Conservation (phyloP, 805 yeast species). For the Danielozyma ontarioensis region DNA sequence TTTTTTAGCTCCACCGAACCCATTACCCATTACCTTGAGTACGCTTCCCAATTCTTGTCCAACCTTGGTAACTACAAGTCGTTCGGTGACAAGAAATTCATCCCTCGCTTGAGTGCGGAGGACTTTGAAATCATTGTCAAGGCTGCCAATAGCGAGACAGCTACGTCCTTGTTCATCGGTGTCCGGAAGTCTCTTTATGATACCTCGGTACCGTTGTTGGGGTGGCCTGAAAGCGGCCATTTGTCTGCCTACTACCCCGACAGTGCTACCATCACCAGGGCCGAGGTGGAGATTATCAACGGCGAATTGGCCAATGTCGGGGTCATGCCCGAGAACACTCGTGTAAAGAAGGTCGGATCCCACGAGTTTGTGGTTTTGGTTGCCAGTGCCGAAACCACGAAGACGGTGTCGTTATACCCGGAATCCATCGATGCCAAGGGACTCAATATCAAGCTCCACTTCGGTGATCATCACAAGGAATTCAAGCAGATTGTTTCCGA, state of each 20-base stretch:
- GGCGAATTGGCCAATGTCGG: constrained; percentile 56
- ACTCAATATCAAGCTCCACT: constrained; percentile 47
- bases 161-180: constrained; percentile 32
- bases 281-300: constrained; percentile 64
- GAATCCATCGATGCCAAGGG: constrained; percentile 35
- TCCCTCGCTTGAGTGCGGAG: constrained; percentile 53
- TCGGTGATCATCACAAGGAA: constrained; percentile 75
- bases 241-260: constrained; percentile 68
- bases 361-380: constrained; percentile 54
- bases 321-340: constrained; percentile 74
- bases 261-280: constrained; percentile 38
- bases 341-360: constrained; percentile 55
- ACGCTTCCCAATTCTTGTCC: constrained; percentile 67
- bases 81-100: constrained; percentile 83
- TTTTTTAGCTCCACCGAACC: too few species aligned
- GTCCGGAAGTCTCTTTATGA: constrained; percentile 48
- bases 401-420: constrained; percentile 52
- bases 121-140: constrained; percentile 48
- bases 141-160: constrained; percentile 29
- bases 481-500: constrained; percentile 54
- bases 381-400: constrained; percentile 55
- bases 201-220: constrained; percentile 50
- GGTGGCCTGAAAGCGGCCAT: constrained; percentile 76
- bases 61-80: constrained; percentile 80
- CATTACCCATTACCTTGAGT: constrained; percentile 53